Conservation (phyloP, 495 filamentous ascomycete species). For the Aspergillus carlsbadensis region DNA sequence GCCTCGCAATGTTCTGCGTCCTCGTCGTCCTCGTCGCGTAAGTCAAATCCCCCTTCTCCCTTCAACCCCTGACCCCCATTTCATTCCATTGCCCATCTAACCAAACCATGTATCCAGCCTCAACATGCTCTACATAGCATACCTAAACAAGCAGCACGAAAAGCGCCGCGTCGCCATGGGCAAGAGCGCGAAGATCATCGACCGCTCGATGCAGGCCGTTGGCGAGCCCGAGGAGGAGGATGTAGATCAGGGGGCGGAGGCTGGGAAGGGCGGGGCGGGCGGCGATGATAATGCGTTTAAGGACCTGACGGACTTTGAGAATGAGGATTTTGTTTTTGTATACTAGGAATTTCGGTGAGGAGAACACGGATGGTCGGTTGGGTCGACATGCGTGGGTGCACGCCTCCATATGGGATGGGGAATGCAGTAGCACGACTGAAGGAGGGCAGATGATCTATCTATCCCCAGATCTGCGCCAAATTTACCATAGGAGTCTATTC, state of each 20-base stretch:
- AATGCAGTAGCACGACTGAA: too few relatives aligned
- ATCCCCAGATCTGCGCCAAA: too few relatives aligned
- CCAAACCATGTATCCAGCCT: too few relatives aligned
- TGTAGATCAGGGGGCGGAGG: too few relatives aligned
- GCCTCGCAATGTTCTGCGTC: constrained; percentile 54
- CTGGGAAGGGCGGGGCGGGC: constrained; percentile 37
- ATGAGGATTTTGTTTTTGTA: constrained; percentile 57
- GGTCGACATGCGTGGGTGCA: neutral
- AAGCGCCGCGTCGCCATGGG: constrained; percentile 46
- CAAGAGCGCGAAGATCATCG: constrained; percentile 43
- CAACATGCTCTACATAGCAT: constrained; percentile 37
- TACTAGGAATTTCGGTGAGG: constrained; percentile 34
- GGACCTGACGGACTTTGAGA: constrained; percentile 45
- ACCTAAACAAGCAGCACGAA: constrained; percentile 53
- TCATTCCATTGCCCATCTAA: too few relatives aligned
- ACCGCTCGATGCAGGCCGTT: constrained; percentile 40
- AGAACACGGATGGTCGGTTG: neutral
- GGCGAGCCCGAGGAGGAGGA: constrained; percentile 41
- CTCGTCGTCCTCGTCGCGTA: constrained; percentile 47
- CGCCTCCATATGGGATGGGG: too few relatives aligned
- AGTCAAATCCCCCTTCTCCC: constrained; percentile 23
- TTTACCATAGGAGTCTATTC: too few relatives aligned
- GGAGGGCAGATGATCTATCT: too few relatives aligned
- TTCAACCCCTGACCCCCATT: too few relatives aligned
- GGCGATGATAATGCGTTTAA: constrained; percentile 48